phyloP scores from a whole-genome alignment of 306 rosid genomes.

The Gleditsia sinensis region DNA sequence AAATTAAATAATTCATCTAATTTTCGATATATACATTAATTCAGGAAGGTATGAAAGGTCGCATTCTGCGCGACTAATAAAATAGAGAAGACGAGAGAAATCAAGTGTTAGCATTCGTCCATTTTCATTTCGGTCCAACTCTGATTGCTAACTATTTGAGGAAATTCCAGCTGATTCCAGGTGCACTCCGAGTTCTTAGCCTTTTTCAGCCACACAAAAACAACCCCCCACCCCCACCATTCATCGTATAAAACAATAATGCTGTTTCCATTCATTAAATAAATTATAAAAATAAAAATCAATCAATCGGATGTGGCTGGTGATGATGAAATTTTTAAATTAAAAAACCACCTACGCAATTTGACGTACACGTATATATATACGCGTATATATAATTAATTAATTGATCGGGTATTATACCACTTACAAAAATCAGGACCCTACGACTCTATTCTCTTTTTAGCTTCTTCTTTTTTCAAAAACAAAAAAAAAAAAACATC shows the following conservation, averaged over 20 bases:
- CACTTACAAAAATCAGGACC: slow-evolving; percentile 27
- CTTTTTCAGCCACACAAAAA: slow-evolving; percentile 32
- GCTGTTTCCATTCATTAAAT: neutral
- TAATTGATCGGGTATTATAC: slow-evolving; percentile 11
- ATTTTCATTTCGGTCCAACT: slow-evolving; percentile 24
- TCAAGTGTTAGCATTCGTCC: slow-evolving; percentile 10
- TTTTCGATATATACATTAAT: no score
- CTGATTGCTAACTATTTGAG: neutral
- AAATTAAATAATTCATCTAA: neutral
- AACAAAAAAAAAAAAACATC: no score
- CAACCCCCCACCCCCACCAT: no score
- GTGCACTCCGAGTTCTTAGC: neutral
- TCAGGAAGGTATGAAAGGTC: slow-evolving; percentile 17
- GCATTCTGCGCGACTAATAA: neutral
- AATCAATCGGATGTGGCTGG: slow-evolving; percentile 11
- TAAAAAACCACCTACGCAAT: slow-evolving; percentile 16
- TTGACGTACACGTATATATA: neutral
- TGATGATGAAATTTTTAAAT: slow-evolving; percentile 24
- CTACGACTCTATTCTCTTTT: neutral
- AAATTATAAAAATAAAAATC: neutral
- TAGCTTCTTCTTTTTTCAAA: neutral
- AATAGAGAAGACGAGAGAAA: neutral
- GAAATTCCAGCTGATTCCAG: slow-evolving; percentile 33
- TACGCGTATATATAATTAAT: neutral
- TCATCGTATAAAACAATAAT: neutral